Percentiles rank a stretch among this genome's conserved stretches.
Evolutionary conservation across 2,329 filamentous ascomycete species (phyloP).

Genomic region (Ilyonectria robusta): DNA sequence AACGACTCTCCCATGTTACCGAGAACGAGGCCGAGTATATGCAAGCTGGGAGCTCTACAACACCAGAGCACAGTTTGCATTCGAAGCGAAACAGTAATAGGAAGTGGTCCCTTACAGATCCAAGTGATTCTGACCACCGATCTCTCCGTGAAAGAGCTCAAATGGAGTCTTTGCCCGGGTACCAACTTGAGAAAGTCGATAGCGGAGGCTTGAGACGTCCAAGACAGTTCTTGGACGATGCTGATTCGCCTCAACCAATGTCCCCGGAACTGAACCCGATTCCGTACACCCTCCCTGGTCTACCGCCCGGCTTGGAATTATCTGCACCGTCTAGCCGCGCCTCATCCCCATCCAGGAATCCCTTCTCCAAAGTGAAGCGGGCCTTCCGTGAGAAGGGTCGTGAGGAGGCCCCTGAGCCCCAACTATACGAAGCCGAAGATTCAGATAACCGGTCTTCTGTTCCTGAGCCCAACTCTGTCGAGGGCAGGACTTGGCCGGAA

Average conservation of each 20-base stretch:
- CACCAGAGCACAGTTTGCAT: constrained; percentile 48
- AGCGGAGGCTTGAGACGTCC: constrained; percentile 62
- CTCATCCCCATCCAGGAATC: constrained; percentile 74
- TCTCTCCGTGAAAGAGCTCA: constrained; percentile 38
- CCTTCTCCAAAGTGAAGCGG: constrained; percentile 68
- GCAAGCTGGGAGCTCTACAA: constrained; percentile 52
- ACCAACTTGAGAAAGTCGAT: constrained; percentile 57
- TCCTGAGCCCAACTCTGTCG: constrained; percentile 44
- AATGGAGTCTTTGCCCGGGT: constrained; percentile 40
- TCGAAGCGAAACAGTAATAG: constrained; percentile 52
- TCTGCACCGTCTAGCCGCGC: constrained; percentile 75
- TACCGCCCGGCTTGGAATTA: constrained; percentile 73
- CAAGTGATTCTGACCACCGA: constrained; percentile 58
- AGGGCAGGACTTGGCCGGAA: constrained; percentile 54
- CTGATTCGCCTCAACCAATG: constrained; percentile 62
- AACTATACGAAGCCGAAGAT: constrained; percentile 53
- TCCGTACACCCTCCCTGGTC: constrained; percentile 66
- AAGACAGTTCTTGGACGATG: constrained; percentile 59
- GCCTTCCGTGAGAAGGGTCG: constrained; percentile 69
- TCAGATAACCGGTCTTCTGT: constrained; percentile 45
- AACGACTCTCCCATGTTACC: constrained; percentile 53
- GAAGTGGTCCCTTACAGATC: constrained; percentile 56
- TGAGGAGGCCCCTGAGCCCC: constrained; percentile 56
- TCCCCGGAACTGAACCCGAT: constrained; percentile 67
- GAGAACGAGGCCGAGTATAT: constrained; percentile 53